Conservation (phyloP, 768 basidiomycete genomes). For the Dentipellis fragilis region DNA sequence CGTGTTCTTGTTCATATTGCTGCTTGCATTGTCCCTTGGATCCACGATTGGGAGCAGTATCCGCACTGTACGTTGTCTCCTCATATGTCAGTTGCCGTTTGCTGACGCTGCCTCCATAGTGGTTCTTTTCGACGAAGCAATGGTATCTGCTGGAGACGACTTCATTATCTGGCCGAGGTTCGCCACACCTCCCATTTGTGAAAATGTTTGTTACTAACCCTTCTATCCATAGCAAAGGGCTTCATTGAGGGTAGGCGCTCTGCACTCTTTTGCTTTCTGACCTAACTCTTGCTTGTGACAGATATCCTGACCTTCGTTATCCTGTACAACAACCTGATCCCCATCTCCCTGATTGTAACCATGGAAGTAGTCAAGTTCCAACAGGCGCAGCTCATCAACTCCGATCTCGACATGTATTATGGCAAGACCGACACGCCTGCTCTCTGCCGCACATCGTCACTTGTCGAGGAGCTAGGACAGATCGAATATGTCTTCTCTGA, state of each 20-base stretch:
- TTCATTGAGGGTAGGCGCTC: conserved; percentile 69
- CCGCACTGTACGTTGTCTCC: conserved; percentile 41
- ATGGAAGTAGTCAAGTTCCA: conserved; percentile 99
- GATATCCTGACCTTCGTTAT: conserved; percentile 98
- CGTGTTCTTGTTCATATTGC: conserved; percentile 83
- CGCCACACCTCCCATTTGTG: neutral
- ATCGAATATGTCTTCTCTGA: conserved; percentile 96
- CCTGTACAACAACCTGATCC: conserved; percentile 97
- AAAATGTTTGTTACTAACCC: conserved; percentile 1
- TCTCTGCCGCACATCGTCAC: conserved; percentile 92
- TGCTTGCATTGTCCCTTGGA: conserved; percentile 80
- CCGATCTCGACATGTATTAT: conserved; percentile 98
- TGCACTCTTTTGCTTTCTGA: neutral
- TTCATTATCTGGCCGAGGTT: conserved; percentile 56
- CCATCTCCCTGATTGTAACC: conserved; percentile 97
- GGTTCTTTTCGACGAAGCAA: conserved; percentile 79
- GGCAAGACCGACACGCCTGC: conserved; percentile 92
- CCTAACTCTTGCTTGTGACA: conserved; percentile 19
- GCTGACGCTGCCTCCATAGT: conserved; percentile 28
- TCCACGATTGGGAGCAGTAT: conserved; percentile 91
- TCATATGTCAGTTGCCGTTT: neutral
- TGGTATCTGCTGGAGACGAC: conserved; percentile 80
- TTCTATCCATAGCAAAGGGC: conserved; percentile 40
- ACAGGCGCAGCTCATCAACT: conserved; percentile 95
- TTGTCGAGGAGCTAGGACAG: conserved; percentile 97